Evolutionary conservation across 768 basidiomycete species (phyloP).

Genomic region (Amanita molliuscula): DNA sequence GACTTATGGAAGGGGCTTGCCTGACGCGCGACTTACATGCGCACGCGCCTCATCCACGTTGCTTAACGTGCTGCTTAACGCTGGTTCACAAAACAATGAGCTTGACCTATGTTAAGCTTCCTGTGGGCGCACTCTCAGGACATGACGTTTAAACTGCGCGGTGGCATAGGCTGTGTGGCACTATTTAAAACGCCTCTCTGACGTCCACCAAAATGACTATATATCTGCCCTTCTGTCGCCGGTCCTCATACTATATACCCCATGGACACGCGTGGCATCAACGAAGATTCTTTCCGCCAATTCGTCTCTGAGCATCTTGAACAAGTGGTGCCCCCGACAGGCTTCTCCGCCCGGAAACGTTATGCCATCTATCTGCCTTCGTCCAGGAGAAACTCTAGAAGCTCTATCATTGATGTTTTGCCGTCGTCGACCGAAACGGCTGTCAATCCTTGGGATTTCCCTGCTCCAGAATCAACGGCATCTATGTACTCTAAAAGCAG

Average conservation of each 20-base stretch:
- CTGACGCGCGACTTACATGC: not conserved
- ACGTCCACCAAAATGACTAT: not conserved
- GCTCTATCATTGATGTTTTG: slow-evolving; percentile 7
- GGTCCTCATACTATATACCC: not conserved
- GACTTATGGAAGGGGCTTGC: not conserved
- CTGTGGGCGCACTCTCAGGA: not conserved
- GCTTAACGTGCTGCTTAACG: not conserved
- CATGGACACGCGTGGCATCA: not conserved
- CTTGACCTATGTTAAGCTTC: not conserved
- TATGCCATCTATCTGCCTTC: slow-evolving; percentile 25
- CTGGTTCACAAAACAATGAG: not conserved
- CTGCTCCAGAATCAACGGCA: slow-evolving; percentile 14
- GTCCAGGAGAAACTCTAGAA: slow-evolving; percentile 14
- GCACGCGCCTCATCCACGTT: not conserved
- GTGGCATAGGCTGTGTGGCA: not conserved
- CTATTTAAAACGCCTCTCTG: slow-evolving; percentile 1
- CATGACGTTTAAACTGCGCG: not conserved
- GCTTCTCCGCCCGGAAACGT: slow-evolving; percentile 16
- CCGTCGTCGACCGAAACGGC: slow-evolving; percentile 13
- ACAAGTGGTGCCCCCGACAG: not conserved
- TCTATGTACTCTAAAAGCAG: slow-evolving; percentile 16
- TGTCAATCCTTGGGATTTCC: slow-evolving; percentile 27
- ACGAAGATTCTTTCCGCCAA: not conserved
- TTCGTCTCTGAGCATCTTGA: slow-evolving; percentile 1
- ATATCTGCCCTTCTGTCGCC: not conserved